A percentile compares a stretch with the other conserved stretches of the same genome.
These are phyloP conservation scores for Torulaspora microellipsoides DNA, from an alignment of 805 yeast genomes.

Conservation along the genomic window DNA sequence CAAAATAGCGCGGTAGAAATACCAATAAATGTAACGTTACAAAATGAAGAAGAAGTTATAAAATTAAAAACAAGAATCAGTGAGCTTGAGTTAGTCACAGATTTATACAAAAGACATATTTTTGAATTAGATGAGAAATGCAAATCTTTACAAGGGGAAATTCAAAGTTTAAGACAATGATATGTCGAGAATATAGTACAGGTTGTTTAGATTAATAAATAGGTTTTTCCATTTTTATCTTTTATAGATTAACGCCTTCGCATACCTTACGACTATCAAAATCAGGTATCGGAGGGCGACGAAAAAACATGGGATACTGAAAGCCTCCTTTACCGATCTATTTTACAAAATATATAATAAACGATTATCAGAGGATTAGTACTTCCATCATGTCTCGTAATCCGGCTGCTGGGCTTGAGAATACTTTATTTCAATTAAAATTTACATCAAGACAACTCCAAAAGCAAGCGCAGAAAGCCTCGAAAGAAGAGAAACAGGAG, in stretches of 20 bases:
- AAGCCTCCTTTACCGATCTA: neutral
- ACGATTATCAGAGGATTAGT: neutral
- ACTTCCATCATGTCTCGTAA: constrained; percentile 28
- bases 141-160: constrained; percentile 19
- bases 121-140: constrained; percentile 61
- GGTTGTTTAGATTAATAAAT: neutral
- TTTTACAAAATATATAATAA: neutral
- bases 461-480: constrained; percentile 85
- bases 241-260: too few relatives aligned
- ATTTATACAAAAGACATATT: constrained; percentile 76
- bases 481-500: constrained; percentile 84
- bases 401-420: constrained; percentile 31
- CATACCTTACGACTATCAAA: too few relatives aligned
- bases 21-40: constrained; percentile 22
- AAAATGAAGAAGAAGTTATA: constrained; percentile 34
- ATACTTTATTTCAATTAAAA: constrained; percentile 38
- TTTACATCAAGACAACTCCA: constrained; percentile 92
- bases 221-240: too few relatives aligned
- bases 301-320: too few relatives aligned
- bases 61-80: constrained; percentile 69
- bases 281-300: too few relatives aligned
- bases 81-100: constrained; percentile 88
- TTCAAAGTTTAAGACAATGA: constrained; percentile 10
- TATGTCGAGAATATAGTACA: neutral
- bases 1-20: constrained; percentile 21